phyloP scores from a whole-genome alignment of 352 stramenopile genomes.

The Phytophthora fragariaefolia region DNA sequence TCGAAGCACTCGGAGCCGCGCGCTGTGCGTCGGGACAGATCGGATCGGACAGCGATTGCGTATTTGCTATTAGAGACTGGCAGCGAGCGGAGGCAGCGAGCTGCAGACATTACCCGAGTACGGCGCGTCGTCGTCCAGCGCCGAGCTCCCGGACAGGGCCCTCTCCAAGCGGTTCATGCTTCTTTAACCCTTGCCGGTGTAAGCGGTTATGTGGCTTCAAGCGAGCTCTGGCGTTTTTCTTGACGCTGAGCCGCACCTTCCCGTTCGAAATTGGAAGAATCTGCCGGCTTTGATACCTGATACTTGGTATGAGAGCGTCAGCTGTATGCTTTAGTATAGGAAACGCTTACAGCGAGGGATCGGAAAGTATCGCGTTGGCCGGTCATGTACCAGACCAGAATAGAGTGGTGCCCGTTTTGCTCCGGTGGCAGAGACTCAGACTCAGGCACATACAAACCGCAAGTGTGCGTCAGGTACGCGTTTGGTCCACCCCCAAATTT shows the following conservation, averaged over 20 bases:
- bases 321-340: no score
- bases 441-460: conserved; percentile 10
- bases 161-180: conserved; percentile 35
- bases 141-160: conserved; percentile 25
- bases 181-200: background rate
- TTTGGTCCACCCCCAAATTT: conserved; percentile 21
- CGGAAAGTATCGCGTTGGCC: no score
- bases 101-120: conserved; percentile 21
- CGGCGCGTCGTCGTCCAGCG: conserved; percentile 29
- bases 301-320: background rate
- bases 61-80: conserved; percentile 28
- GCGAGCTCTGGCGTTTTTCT: conserved; percentile 19
- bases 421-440: conserved; percentile 8
- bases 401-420: background rate
- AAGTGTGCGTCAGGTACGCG: conserved; percentile 8
- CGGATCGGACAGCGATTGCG: no score
- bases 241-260: conserved; percentile 10
- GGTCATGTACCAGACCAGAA: conserved; percentile 14
- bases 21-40: conserved; percentile 27
- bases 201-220: conserved; percentile 18
- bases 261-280: background rate
- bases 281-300: background rate
- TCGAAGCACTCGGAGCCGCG: conserved; percentile 45
- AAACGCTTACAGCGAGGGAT: no score
- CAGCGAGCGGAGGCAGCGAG: no score